Conservation (phyloP, 345 rosid genomes). For the sweet orange (Citrus sinensis) region DNA sequence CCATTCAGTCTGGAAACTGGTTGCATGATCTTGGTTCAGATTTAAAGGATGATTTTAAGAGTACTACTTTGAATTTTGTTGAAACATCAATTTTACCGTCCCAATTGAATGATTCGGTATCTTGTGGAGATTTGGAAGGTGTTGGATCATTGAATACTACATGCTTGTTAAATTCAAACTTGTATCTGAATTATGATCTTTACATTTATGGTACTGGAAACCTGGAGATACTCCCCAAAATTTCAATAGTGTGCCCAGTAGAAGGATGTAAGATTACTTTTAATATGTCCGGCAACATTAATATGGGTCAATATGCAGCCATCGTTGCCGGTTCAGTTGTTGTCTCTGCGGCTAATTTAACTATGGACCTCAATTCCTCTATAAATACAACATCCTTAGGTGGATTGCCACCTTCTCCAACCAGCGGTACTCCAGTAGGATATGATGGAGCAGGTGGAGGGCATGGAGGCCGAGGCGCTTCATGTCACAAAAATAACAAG, state of each 20-base stretch:
- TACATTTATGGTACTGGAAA: slow-evolving; percentile 64
- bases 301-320: slow-evolving; percentile 58
- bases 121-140: slow-evolving; percentile 78
- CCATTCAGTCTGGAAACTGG: slow-evolving; percentile 19
- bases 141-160: slow-evolving; percentile 88
- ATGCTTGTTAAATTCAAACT: slow-evolving; percentile 70
- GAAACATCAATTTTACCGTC: slow-evolving; percentile 19
- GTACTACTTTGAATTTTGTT: slow-evolving; percentile 5
- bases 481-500: slow-evolving; percentile 56
- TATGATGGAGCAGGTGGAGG: slow-evolving; percentile 96
- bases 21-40: slow-evolving; percentile 23
- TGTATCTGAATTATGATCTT: slow-evolving; percentile 57
- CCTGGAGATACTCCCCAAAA: slow-evolving; percentile 68
- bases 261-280: slow-evolving; percentile 69
- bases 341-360: slow-evolving; percentile 58
- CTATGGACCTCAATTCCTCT: slow-evolving; percentile 54
- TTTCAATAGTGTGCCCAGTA: slow-evolving; percentile 58
- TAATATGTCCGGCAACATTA: slow-evolving; percentile 75
- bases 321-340: slow-evolving; percentile 72
- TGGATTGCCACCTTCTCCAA: slow-evolving; percentile 89
- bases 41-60: slow-evolving; percentile 26
- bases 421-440: slow-evolving; percentile 88
- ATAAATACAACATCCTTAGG: slow-evolving; percentile 76
- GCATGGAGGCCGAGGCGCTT: slow-evolving; percentile 98
- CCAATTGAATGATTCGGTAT: slow-evolving; percentile 29